Evolutionary conservation across 2,329 filamentous ascomycete genomes (phyloP), one percentile per base, ranked within the genome.

Genomic region (Xylariaceae sp.): DNA sequence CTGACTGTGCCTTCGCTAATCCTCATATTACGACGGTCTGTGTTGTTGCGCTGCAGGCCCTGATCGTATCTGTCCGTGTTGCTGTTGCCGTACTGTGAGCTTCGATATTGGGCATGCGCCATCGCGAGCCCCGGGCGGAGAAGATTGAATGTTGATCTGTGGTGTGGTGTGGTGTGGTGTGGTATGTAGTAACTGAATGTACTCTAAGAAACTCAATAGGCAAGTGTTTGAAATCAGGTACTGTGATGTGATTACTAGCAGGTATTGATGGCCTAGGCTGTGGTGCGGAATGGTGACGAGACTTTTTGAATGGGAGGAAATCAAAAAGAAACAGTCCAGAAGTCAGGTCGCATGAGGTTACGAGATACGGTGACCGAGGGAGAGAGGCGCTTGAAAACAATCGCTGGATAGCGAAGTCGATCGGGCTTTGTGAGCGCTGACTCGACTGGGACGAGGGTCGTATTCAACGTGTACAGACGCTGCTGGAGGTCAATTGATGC

Each of bases 1-100:
- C 88, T 93, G 71, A 91, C 87, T 58, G 90, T 96, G 68, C 90
- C 90, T 73, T 96, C 90, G 76, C 90, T 96, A 60, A 88, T 87
- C 69, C 90, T 80, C 57, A 77, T 78, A 67, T 71, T 70, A 61
- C 79, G 79, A 62, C 73, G 73, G 56, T 70, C 64, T 44, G 69
- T 73, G 36, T 67, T 62, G 54, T 66, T 61, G 51, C 68, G 68
- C 61, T 71, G 67, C 19, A 71, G 56, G 54, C 66, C 67, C 60
- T 68, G 67, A 54, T 76, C 71, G 64, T 73, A 68, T 59, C 71
- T 70, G 48, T 76, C 72, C 58, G 18, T 55, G 45, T 53, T 53
- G 28, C 69, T 54, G 52, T 61, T 48, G 38, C 48, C 61, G 72
- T 80, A 77, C 68, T 81, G 74, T 45, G 79, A 81, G 67, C 74